Conservation (phyloP, 345 rosid species). For the Brassica carinata region DNA sequence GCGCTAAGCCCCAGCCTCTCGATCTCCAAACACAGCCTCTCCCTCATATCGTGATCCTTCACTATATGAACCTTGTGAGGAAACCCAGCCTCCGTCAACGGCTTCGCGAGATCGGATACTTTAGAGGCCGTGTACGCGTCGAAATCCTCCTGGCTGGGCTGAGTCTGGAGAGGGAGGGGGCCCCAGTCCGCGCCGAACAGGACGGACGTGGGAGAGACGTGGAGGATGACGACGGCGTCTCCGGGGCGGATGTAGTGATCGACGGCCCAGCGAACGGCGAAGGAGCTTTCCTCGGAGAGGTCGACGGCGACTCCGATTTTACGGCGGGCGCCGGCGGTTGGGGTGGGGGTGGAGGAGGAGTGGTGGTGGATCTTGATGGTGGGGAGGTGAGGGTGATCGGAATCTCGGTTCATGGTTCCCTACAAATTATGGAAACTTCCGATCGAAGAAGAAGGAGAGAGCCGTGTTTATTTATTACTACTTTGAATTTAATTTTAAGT, state of each 20-base stretch:
- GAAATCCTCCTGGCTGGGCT: slow-evolving; percentile 66
- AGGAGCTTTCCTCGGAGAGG: slow-evolving; percentile 79
- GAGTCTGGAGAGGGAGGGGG: slow-evolving; percentile 61
- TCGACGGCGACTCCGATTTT: slow-evolving; percentile 93
- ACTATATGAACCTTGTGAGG: slow-evolving; percentile 87
- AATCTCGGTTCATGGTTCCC: slow-evolving; percentile 37
- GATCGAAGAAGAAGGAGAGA: background rate
- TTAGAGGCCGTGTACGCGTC: slow-evolving; percentile 70
- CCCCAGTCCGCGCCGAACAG: slow-evolving; percentile 99
- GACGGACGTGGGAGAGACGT: slow-evolving; percentile 91
- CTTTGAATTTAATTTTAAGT: too few relatives aligned
- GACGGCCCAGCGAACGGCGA: slow-evolving; percentile 83
- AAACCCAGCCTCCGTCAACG: slow-evolving; percentile 75
- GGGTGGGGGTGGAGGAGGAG: slow-evolving; percentile 57
- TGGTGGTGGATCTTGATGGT: slow-evolving; percentile 72
- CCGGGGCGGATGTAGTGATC: slow-evolving; percentile 46
- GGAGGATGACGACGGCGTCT: slow-evolving; percentile 89
- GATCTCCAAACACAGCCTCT: slow-evolving; percentile 84
- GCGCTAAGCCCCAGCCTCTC: slow-evolving; percentile 77
- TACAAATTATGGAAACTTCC: background rate
- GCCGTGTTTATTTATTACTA: too few relatives aligned
- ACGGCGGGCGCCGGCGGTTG: slow-evolving; percentile 83
- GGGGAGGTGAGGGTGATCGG: slow-evolving; percentile 67
- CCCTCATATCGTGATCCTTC: slow-evolving; percentile 95
- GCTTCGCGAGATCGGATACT: slow-evolving; percentile 71